A percentile compares a stretch with the other conserved stretches of the same genome.
Evolutionary conservation across 2,329 filamentous ascomycete genomes (phyloP).

Genomic region (Passalora sequoiae): DNA sequence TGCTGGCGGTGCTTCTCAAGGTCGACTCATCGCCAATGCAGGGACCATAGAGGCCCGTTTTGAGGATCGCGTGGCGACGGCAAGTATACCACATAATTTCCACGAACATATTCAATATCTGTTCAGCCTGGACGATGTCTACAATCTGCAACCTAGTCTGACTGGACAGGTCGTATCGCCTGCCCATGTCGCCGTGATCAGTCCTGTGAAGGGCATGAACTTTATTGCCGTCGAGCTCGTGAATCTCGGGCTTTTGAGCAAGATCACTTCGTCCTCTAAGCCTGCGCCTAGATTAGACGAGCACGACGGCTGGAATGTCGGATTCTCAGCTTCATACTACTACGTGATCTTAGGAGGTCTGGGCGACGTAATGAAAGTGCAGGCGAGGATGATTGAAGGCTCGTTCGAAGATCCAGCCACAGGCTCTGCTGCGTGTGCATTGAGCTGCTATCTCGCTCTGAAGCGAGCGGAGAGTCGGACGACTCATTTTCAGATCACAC

Average conservation of each 20-base stretch:
- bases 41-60: conserved; percentile 40
- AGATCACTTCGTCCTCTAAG: conserved; percentile 36
- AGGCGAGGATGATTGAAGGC: conserved; percentile 57
- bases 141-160: conserved; percentile 36
- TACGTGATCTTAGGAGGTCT: conserved; percentile 43
- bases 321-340: conserved; percentile 55
- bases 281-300: conserved; percentile 37
- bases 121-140: conserved; percentile 31
- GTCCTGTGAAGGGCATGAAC: conserved; percentile 66
- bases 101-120: conserved; percentile 50
- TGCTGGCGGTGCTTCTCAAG: conserved; percentile 27
- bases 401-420: conserved; percentile 48
- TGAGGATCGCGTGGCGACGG: conserved; percentile 47
- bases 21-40: conserved; percentile 40
- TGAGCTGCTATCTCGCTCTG: conserved; percentile 44
- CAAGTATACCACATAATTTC: conserved; percentile 62
- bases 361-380: conserved; percentile 36
- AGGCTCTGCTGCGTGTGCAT: conserved; percentile 46
- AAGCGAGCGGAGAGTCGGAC: conserved; percentile 26
- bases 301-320: conserved; percentile 48
- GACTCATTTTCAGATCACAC: conserved; percentile 40
- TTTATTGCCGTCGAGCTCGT: conserved; percentile 63
- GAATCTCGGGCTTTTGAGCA: conserved; percentile 53
- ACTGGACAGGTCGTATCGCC: conserved; percentile 4
- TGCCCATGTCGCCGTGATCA: conserved; percentile 33